Conservation (phyloP, 345 rosid species). For the Bruguiera parviflora region DNA sequence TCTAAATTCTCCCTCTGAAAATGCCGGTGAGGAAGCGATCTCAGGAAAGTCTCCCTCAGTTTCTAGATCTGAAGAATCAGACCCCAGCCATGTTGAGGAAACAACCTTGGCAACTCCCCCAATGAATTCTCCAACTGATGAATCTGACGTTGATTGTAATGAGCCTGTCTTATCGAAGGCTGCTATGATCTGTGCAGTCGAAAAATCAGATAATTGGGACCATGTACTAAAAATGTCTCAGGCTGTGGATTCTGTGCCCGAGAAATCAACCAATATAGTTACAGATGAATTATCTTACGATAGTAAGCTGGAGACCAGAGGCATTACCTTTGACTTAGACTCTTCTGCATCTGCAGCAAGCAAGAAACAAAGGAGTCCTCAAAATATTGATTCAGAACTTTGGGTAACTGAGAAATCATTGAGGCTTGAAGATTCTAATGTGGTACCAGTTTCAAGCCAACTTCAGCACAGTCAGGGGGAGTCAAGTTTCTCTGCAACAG, state of each 20-base stretch:
- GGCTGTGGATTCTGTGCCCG: background rate
- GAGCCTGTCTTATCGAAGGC: background rate
- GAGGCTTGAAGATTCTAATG: conserved; percentile 20
- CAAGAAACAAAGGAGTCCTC: conserved; percentile 18
- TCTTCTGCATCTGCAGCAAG: conserved; percentile 24
- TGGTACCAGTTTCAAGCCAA: conserved; percentile 28
- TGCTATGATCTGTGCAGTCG: background rate
- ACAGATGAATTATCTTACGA: conserved; percentile 18
- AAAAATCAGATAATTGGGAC: conserved; percentile 14
- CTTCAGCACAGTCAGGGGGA: conserved; percentile 45
- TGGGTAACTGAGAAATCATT: conserved; percentile 16
- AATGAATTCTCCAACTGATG: conserved; percentile 1
- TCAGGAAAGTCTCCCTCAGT: conserved; percentile 12
- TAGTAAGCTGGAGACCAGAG: conserved; percentile 28
- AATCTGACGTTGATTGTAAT: background rate
- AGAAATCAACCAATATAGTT: background rate
- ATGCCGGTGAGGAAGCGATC: conserved; percentile 9
- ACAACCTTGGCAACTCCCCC: background rate
- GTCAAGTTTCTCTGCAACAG: conserved; percentile 72
- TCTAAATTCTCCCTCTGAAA: conserved; percentile 12
- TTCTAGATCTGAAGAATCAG: conserved; percentile 16
- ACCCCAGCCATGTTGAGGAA: background rate
- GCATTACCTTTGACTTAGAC: conserved; percentile 27
- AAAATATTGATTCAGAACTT: conserved; percentile 13
- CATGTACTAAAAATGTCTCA: conserved; percentile 2